phyloP scores from a whole-genome alignment of 495 filamentous ascomycete genomes.

The Barbatosphaeria neglecta region DNA sequence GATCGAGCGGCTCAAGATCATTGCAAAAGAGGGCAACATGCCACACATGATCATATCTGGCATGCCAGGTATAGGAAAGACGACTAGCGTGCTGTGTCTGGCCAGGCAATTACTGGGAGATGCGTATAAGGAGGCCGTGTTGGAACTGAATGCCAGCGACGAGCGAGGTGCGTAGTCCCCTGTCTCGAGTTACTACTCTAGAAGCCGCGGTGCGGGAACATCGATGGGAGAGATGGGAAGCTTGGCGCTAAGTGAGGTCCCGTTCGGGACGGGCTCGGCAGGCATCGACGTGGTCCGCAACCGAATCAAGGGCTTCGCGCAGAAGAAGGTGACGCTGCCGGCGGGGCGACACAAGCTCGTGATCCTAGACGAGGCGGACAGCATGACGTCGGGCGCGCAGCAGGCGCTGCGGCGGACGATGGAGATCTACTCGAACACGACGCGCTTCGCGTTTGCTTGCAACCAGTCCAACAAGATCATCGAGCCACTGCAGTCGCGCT shows the following conservation, averaged over 20 bases:
- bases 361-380: slow-evolving; percentile 95
- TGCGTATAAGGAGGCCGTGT: slow-evolving; percentile 92
- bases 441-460: slow-evolving; percentile 95
- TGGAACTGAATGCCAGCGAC: slow-evolving; percentile 93
- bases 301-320: slow-evolving; percentile 95
- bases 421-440: slow-evolving; percentile 97
- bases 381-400: slow-evolving; percentile 94
- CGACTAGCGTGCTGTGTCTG: slow-evolving; percentile 87
- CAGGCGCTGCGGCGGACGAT: slow-evolving; percentile 93
- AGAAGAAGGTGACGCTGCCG: slow-evolving; percentile 97
- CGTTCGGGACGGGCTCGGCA: slow-evolving; percentile 9
- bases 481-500: slow-evolving; percentile 91
- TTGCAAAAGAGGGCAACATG: slow-evolving; percentile 98
- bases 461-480: slow-evolving; percentile 99
- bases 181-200: too few species aligned
- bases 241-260: too few species aligned
- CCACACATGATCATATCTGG: slow-evolving; percentile 98
- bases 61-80: slow-evolving; percentile 99
- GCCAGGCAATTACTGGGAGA: slow-evolving; percentile 86
- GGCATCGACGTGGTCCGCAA: slow-evolving; percentile 98
- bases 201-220: too few species aligned
- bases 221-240: too few species aligned
- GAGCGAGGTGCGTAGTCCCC: slow-evolving; percentile 54
- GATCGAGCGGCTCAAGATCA: slow-evolving; percentile 94
- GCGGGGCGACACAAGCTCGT: slow-evolving; percentile 87